Evolutionary conservation across 768 basidiomycete species (phyloP).

Genomic region (Lactarius hatsudake): DNA sequence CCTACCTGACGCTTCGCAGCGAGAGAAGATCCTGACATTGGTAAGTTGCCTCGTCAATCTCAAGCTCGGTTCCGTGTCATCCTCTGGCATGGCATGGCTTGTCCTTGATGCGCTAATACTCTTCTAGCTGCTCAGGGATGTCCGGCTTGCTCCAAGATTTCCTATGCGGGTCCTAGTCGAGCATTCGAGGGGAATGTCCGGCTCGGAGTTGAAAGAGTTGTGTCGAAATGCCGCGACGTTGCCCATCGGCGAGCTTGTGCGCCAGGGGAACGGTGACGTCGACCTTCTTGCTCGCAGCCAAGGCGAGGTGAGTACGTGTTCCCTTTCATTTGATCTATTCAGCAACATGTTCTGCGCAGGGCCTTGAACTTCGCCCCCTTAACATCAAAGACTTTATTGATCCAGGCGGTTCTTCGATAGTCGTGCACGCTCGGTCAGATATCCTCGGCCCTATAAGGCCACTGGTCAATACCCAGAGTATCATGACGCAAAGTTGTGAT

Average conservation of each 20-base stretch:
- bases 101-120: not conserved
- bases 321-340: not conserved
- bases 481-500: too few species aligned
- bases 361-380: conserved; percentile 74
- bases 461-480: too few species aligned
- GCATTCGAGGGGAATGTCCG: conserved; percentile 72
- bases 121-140: conserved; percentile 78
- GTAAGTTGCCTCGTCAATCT: conserved; percentile 40
- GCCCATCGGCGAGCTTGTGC: conserved; percentile 82
- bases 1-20: conserved; percentile 74
- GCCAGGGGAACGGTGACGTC: conserved; percentile 46
- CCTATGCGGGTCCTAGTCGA: conserved; percentile 62
- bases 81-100: conserved; percentile 43
- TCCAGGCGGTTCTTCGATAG: conserved; percentile 31
- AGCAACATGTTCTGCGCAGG: conserved; percentile 42
- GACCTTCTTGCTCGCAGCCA: conserved; percentile 46
- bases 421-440: too few species aligned
- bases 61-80: too few species aligned
- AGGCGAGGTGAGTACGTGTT: conserved; percentile 40
- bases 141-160: conserved; percentile 61
- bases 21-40: conserved; percentile 78
- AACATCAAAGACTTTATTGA: conserved; percentile 65
- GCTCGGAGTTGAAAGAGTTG: conserved; percentile 88
- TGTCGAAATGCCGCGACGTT: conserved; percentile 94
- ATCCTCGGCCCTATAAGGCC: too few species aligned